These are phyloP conservation scores for Diaporthe vexans DNA, from an alignment of 2,329 filamentous ascomycete species.

Conservation along the genomic window DNA sequence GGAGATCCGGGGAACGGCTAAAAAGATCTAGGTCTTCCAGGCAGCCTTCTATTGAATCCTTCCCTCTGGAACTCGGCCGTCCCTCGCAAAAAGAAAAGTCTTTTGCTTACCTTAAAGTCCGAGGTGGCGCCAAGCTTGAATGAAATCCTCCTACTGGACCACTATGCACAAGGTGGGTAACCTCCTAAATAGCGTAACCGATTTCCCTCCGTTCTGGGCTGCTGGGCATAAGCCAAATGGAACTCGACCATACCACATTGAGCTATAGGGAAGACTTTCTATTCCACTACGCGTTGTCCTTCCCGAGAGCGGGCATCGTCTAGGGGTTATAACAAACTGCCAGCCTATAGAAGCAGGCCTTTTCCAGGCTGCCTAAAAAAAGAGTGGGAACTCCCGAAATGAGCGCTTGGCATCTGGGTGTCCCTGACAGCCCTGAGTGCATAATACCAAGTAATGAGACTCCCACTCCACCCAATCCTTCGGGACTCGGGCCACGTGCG, in stretches of 20 bases:
- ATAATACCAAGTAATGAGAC: background rate
- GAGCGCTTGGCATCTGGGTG: slow-evolving; percentile 9
- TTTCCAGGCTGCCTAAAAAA: slow-evolving; percentile 24
- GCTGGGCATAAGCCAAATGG: slow-evolving; percentile 33
- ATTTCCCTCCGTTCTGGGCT: background rate
- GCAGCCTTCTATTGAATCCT: slow-evolving; percentile 30
- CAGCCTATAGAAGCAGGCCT: slow-evolving; percentile 9
- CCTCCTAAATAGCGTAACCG: background rate
- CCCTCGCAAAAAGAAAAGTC: slow-evolving; percentile 20
- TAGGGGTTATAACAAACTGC: background rate
- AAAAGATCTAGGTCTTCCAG: background rate
- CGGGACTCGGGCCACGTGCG: slow-evolving; percentile 25
- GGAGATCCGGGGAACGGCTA: slow-evolving; percentile 22
- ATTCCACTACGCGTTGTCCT: slow-evolving; percentile 6
- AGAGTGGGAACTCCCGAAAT: slow-evolving; percentile 25
- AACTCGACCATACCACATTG: slow-evolving; percentile 12
- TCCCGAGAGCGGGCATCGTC: slow-evolving; percentile 7
- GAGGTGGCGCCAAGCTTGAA: slow-evolving; percentile 6
- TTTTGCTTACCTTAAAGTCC: slow-evolving; percentile 7
- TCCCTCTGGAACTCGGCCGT: background rate
- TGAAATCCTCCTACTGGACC: slow-evolving; percentile 1
- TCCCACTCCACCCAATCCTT: background rate
- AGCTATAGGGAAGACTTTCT: background rate
- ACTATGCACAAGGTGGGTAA: background rate
- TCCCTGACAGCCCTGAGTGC: background rate